Evolutionary conservation across 352 stramenopile species (phyloP), one percentile per base, ranked within the genome.

Genomic region (Thalassiosira exigua): DNA sequence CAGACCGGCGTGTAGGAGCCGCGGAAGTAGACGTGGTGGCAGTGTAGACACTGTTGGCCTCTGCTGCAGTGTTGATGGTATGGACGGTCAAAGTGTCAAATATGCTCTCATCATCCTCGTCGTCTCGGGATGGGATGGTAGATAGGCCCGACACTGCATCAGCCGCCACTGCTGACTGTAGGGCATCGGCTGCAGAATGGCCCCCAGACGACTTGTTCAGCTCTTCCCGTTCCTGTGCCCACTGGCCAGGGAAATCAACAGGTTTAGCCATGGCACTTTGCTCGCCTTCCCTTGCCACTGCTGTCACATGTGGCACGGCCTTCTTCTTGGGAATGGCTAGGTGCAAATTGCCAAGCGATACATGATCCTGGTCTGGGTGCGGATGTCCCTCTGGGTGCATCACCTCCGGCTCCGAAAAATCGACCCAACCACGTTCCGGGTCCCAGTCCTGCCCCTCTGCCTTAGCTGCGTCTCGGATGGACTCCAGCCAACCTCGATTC

Each of bases 401-500:
- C 33, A 52, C 33, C 21, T 85, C 84, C 27, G 78, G 67, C 50
- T 91, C 72, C 4, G 67, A 53, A 39, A 90, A 93, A 69, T 91
- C 79, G 11, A 85, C 60, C 79, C 81, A 92, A 24, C 88, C 88
- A 1, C 51, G 32, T 51, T 86, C 52, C 9, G 88, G 85, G 69
- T 92, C 81, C 88, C 88, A 93, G 27, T 79, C 65, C 56, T 81
- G 68, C 19, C 79, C 77, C 48, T 71, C 75, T 22, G 26, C 68
- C 1, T 73, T 72, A 30, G 88, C 84, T 7, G 69, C 84, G 17
- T 69, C 77, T 51, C 82, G 56, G 41, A 93, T 92, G 3, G 85
- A 87, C 62, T 85, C 83, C 39, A 91, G 69, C 88, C 88, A 93
- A 19, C 88, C 88, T 24, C 79, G 81, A n/a, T 69, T 78, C 22